Evolutionary conservation across 1,139 yeast genomes (phyloP).

Genomic region (Sugiyamaella xylanicola): DNA sequence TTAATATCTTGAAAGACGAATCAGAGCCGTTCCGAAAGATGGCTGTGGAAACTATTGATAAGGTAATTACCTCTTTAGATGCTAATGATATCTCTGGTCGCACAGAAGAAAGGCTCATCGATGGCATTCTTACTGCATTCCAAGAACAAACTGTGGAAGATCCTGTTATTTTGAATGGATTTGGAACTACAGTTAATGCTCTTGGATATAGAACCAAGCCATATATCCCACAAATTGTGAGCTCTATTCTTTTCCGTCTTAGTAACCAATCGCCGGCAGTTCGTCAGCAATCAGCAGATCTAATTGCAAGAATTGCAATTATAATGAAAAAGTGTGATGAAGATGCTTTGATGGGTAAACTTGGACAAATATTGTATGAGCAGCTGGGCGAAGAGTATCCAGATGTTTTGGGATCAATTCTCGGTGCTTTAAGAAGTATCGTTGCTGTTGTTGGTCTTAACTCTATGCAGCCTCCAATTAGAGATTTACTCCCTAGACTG

Average conservation of each 20-base stretch:
- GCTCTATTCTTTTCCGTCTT: constrained; percentile 72
- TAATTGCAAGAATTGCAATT: constrained; percentile 67
- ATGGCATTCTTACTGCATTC: constrained; percentile 80
- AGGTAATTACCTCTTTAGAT: constrained; percentile 50
- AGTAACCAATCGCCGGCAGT: constrained; percentile 72
- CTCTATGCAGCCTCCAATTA: constrained; percentile 76
- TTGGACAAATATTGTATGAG: constrained; percentile 81
- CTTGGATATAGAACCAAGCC: constrained; percentile 72
- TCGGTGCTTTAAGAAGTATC: constrained; percentile 65
- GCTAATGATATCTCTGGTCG: constrained; percentile 57
- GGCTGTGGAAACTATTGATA: constrained; percentile 72
- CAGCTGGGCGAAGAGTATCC: constrained; percentile 95
- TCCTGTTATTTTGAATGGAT: constrained; percentile 58
- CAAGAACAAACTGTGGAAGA: constrained; percentile 72
- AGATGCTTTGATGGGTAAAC: constrained; percentile 60
- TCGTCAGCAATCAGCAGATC: constrained; percentile 84
- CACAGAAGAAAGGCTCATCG: constrained; percentile 69
- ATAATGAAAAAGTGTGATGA: constrained; percentile 70
- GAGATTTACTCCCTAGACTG: constrained; percentile 80
- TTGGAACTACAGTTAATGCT: constrained; percentile 67
- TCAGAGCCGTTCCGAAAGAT: constrained; percentile 77
- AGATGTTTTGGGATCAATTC: constrained; percentile 84
- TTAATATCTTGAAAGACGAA: constrained; percentile 71
- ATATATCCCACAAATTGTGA: constrained; percentile 71
- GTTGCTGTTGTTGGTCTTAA: constrained; percentile 57